Conservation (phyloP, 805 yeast species). For the Nakazawaea laoshanensis region DNA sequence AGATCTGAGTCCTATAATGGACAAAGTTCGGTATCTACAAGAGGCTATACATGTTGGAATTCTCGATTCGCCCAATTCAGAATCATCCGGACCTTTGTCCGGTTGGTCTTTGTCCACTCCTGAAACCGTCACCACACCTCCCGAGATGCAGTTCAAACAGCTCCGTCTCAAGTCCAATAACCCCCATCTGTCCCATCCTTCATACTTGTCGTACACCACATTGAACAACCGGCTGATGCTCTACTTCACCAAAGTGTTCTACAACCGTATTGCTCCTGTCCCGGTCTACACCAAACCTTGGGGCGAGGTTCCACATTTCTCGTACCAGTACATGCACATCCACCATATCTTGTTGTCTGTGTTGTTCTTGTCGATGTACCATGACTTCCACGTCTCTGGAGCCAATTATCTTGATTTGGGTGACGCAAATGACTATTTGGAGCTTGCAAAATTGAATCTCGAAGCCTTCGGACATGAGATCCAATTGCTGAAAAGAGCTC, state of each 20-base stretch:
- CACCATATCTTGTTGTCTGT: slow-evolving; percentile 1
- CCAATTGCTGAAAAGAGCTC: background rate
- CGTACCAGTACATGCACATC: background rate
- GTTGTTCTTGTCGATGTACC: background rate
- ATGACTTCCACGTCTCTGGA: background rate
- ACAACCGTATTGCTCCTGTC: slow-evolving; percentile 1
- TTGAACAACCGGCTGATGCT: slow-evolving; percentile 5
- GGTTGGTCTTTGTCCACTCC: too few relatives aligned
- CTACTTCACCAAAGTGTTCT: slow-evolving; percentile 6
- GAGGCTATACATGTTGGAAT: too few relatives aligned
- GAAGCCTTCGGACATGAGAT: background rate
- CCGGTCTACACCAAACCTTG: background rate
- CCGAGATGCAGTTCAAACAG: too few relatives aligned
- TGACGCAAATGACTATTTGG: slow-evolving; percentile 1
- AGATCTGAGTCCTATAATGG: too few relatives aligned
- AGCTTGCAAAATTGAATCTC: slow-evolving; percentile 1
- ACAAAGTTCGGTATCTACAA: too few relatives aligned
- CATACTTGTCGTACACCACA: background rate
- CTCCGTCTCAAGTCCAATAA: background rate
- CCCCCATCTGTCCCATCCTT: slow-evolving; percentile 1
- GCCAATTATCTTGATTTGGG: background rate
- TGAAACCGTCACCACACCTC: too few relatives aligned
- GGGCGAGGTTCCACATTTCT: slow-evolving; percentile 5
- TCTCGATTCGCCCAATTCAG: too few relatives aligned
- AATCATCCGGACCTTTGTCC: too few relatives aligned